These are phyloP conservation scores for Penicillium sp. DNA, from an alignment of 2,329 filamentous ascomycete species.

Conservation along the genomic window DNA sequence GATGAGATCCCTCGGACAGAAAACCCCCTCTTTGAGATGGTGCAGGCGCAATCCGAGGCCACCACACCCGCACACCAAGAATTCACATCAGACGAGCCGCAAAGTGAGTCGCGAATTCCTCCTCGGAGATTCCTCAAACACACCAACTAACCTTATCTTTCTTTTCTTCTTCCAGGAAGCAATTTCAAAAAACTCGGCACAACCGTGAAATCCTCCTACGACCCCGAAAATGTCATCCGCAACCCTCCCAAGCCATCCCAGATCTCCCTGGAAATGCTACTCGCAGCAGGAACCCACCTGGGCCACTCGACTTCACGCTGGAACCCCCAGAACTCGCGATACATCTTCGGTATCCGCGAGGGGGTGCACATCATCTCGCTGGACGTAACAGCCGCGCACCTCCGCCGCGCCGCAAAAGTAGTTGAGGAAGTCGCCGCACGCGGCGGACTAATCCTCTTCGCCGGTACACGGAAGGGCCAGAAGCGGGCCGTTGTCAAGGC, in stretches of 20 bases:
- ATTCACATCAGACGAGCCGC: constrained; percentile 10
- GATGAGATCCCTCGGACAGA: constrained; percentile 8
- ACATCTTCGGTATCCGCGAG: constrained; percentile 87
- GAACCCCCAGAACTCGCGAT: constrained; percentile 91
- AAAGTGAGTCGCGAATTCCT: constrained; percentile 25
- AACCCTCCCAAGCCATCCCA: constrained; percentile 75
- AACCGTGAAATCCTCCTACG: constrained; percentile 26
- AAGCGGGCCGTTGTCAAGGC: constrained; percentile 76
- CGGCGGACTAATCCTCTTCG: constrained; percentile 85
- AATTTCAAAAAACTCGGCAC: constrained; percentile 36
- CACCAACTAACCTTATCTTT: not conserved
- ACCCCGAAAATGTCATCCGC: constrained; percentile 47
- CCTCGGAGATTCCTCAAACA: not conserved
- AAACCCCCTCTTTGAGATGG: constrained; percentile 15
- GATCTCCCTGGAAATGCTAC: constrained; percentile 83
- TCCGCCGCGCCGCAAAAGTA: constrained; percentile 89
- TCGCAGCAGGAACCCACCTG: constrained; percentile 83
- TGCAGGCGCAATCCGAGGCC: constrained; percentile 9
- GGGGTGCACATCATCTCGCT: constrained; percentile 91
- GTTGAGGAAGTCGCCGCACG: constrained; percentile 80
- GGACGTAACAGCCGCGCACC: constrained; percentile 81
- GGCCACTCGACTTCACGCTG: constrained; percentile 88
- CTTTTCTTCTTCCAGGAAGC: constrained; percentile 21
- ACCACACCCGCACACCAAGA: not conserved
- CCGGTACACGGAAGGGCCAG: constrained; percentile 80